These are phyloP conservation scores for Lepidium didymum DNA, from an alignment of 345 rosid genomes.

Conservation along the genomic window DNA sequence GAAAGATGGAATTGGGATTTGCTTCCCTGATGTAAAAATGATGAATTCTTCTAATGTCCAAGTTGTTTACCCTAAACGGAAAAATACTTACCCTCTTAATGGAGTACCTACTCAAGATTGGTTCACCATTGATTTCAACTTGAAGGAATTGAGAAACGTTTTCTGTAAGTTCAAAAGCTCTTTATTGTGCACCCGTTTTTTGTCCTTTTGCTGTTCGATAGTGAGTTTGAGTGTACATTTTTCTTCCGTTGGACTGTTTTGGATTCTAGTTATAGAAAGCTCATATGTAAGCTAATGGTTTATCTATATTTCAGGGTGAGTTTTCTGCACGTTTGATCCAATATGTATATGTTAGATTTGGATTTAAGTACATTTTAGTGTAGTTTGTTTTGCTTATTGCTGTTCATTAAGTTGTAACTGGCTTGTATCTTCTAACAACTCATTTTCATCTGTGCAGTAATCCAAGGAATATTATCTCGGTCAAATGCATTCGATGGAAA, in stretches of 20 bases:
- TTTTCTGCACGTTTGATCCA: neutral
- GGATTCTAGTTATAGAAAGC: neutral
- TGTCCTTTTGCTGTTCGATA: neutral
- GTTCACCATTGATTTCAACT: conserved; percentile 71
- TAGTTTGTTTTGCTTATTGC: neutral
- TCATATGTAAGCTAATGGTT: neutral
- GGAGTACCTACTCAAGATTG: conserved; percentile 49
- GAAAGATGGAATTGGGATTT: conserved; percentile 70
- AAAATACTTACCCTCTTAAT: conserved; percentile 40
- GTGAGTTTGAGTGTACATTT: neutral
- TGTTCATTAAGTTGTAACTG: neutral
- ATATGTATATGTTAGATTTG: neutral
- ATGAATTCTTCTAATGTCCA: conserved; percentile 39
- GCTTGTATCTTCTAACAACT: neutral
- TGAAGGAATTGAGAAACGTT: conserved; percentile 33
- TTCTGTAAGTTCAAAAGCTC: conserved; percentile 39
- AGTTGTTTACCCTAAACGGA: neutral
- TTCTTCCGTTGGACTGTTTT: neutral
- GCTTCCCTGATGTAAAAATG: conserved; percentile 60
- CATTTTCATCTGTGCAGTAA: conserved; percentile 41
- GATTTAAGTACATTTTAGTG: neutral
- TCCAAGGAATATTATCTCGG: conserved; percentile 54
- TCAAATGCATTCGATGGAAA: conserved; percentile 33
- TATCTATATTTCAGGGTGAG: neutral
- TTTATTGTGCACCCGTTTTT: neutral